phyloP scores from a whole-genome alignment of 2,329 filamentous ascomycete genomes.

The Fusarium lyarnte region DNA sequence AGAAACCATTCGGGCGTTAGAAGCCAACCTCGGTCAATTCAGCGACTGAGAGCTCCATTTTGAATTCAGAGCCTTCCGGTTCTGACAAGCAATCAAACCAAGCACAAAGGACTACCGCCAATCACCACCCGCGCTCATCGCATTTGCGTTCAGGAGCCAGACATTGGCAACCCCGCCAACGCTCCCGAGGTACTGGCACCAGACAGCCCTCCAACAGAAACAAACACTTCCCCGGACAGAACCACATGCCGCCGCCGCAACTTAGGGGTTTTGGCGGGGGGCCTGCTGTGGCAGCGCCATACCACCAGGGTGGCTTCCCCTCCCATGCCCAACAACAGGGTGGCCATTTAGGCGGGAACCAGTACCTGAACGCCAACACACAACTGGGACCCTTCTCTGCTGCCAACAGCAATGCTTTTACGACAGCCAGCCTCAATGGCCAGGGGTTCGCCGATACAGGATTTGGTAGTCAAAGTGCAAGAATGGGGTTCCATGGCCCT shows the following conservation, averaged over 20 bases:
- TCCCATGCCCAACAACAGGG: constrained; percentile 62
- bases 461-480: constrained; percentile 85
- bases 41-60: neutral
- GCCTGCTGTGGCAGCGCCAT: constrained; percentile 51
- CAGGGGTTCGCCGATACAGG: constrained; percentile 73
- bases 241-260: constrained; percentile 51
- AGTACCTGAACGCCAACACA: constrained; percentile 76
- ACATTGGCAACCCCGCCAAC: neutral
- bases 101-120: neutral
- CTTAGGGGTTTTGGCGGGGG: constrained; percentile 52
- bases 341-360: constrained; percentile 69
- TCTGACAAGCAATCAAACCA: neutral
- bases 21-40: constrained; percentile 23
- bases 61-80: neutral
- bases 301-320: constrained; percentile 61
- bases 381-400: constrained; percentile 72
- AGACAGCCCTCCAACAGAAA: neutral
- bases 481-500: constrained; percentile 80
- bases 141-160: neutral
- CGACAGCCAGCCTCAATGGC: constrained; percentile 65
- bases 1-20: constrained; percentile 45
- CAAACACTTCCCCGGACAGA: neutral
- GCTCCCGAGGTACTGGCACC: neutral
- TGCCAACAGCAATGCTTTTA: constrained; percentile 65
- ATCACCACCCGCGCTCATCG: neutral